Evolutionary conservation across 2,329 filamentous ascomycete species (phyloP).

Genomic region (Fusarium miscanthi): DNA sequence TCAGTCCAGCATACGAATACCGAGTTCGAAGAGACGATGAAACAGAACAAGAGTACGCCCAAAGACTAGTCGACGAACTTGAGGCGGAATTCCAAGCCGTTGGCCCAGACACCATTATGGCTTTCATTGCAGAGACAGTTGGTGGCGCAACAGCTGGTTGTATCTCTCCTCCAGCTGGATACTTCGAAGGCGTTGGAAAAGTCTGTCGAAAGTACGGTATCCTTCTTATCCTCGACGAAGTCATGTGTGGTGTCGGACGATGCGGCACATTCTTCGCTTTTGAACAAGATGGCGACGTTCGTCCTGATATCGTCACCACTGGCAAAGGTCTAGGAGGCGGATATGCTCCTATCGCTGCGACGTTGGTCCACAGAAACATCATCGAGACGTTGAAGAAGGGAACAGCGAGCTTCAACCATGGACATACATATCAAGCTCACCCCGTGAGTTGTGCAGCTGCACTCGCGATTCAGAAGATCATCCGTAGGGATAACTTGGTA

Average conservation of each 20-base stretch:
- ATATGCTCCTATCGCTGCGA: conserved; percentile 69
- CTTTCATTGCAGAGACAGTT: conserved; percentile 79
- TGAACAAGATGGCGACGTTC: conserved; percentile 64
- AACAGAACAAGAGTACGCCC: conserved; percentile 68
- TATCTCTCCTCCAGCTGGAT: conserved; percentile 73
- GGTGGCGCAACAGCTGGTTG: conserved; percentile 76
- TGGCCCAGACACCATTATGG: conserved; percentile 74
- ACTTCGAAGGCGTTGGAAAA: conserved; percentile 73
- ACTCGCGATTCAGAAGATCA: conserved; percentile 70
- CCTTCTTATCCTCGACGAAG: conserved; percentile 81
- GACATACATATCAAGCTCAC: conserved; percentile 72
- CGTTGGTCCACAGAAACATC: conserved; percentile 66
- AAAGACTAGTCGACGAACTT: conserved; percentile 70
- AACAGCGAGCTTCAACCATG: conserved; percentile 58
- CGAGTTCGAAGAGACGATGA: conserved; percentile 64
- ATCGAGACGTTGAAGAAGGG: conserved; percentile 55
- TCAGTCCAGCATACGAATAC: conserved; percentile 76
- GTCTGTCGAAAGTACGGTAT: conserved; percentile 78
- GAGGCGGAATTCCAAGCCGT: conserved; percentile 73
- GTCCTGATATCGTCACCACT: conserved; percentile 73
- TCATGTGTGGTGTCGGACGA: conserved; percentile 76
- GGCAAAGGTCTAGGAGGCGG: conserved; percentile 75
- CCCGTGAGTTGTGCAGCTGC: conserved; percentile 70
- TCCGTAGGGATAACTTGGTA: conserved; percentile 67
- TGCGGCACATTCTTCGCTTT: conserved; percentile 70